A percentile compares a stretch with the other conserved stretches of the same genome.
Evolutionary conservation across 2,329 filamentous ascomycete genomes (phyloP).

Genomic region (Verticillium zaregamsianum): DNA sequence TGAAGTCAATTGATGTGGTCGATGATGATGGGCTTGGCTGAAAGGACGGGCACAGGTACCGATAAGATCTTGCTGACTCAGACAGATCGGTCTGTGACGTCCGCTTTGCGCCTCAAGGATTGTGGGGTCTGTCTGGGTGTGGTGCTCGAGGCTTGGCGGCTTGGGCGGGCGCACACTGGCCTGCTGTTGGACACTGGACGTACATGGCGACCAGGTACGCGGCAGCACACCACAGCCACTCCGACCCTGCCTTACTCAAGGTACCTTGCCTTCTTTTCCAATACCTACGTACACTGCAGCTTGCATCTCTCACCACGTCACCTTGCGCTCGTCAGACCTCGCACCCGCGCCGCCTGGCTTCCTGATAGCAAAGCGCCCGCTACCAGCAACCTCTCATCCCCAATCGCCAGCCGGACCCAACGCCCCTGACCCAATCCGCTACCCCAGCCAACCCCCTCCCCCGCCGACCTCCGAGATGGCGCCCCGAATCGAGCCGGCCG

Average conservation of each 20-base stretch:
- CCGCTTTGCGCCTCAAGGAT: neutral
- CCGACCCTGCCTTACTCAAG: neutral
- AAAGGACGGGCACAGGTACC: neutral
- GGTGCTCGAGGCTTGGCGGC: neutral
- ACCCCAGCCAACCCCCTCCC: neutral
- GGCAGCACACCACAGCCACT: neutral
- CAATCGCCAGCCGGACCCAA: neutral
- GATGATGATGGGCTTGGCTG: neutral
- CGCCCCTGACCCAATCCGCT: neutral
- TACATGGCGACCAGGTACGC: neutral
- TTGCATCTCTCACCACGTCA: neutral
- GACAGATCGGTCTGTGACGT: neutral
- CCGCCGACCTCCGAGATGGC: conserved; percentile 37
- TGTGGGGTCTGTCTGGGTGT: neutral
- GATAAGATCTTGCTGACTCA: neutral
- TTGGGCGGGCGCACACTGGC: neutral
- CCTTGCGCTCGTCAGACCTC: neutral
- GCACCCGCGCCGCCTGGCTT: neutral
- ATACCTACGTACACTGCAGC: neutral
- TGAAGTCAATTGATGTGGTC: no score
- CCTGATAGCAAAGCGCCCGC: neutral
- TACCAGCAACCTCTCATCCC: neutral
- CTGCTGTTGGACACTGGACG: neutral
- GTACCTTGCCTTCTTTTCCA: neutral
- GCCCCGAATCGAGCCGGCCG: conserved; percentile 57